Evolutionary conservation across 495 filamentous ascomycete genomes (phyloP), one percentile per base, ranked within the genome.

Genomic region (Penicillium subrubescens): DNA sequence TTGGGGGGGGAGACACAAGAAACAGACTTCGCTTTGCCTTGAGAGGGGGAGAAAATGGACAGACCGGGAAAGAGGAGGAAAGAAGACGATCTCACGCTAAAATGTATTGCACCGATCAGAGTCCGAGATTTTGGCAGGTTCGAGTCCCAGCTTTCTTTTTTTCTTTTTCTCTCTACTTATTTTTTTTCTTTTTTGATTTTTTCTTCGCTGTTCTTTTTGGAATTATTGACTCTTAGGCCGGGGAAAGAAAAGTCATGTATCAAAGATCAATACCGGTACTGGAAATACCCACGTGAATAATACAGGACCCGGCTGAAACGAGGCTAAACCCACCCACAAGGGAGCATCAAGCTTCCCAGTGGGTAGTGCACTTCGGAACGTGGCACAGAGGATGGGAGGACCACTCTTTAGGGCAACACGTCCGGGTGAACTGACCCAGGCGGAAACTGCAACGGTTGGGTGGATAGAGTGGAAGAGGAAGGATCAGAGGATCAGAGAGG

Each of bases 311-410:
- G 25, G 5, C 44, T 48, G 44, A 48, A 48, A 48, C 44, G 43
- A 44, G 43, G 5, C 43, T 44, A 44, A 44, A 10, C 43, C 15
- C 6, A 6, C 41, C 14, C 7, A 2, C 63, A 60, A 62, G 55
- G 61, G 64, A 51, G 66, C 69, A 63, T 64, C 61, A 67, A 52
- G 48, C 48, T 17, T 29, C 48, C 44, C 14, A 31, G 8, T 7
- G 23, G 51, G 50, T 53, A 21, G 52, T 55, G 52, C 52, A 19
- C 25, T 21, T n/a, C 37, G 53, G 66, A 74, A 74, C 72, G 72
- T 74, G 72, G 72, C 69, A 74, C 69, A 67, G 70, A 63, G 19
- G 5, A 15, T 3, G 33, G 15, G 15, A 14, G 25, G 50, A 14
- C 4, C 10, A 31, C 56, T 31, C 17, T 58, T 50, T 59, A 43